Conservation (phyloP, 2,329 filamentous ascomycete genomes). For the Aspergillus japonicus region DNA sequence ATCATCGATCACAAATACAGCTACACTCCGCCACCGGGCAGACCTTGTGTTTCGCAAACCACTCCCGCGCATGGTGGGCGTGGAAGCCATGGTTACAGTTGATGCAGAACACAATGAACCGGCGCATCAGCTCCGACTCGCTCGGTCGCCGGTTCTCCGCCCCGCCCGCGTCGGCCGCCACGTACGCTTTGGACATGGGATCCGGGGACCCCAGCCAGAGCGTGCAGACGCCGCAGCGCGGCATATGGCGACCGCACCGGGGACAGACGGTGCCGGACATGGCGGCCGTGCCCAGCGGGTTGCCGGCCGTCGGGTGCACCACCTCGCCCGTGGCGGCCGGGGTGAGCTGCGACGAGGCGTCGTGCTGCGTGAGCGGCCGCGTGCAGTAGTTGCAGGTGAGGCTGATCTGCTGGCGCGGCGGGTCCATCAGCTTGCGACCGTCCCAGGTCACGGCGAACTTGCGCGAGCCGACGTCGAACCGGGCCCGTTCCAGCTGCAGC, state of each 20-base stretch:
- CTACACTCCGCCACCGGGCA: slow-evolving; percentile 43
- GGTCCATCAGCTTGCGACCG: slow-evolving; percentile 49
- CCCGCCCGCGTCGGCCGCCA: slow-evolving; percentile 34
- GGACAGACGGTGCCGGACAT: slow-evolving; percentile 58
- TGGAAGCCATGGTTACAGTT: slow-evolving; percentile 65
- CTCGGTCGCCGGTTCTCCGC: slow-evolving; percentile 25
- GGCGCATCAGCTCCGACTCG: slow-evolving; percentile 50
- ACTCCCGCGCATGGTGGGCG: slow-evolving; percentile 61
- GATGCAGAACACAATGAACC: slow-evolving; percentile 61
- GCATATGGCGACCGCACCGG: slow-evolving; percentile 62
- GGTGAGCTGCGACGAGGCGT: slow-evolving; percentile 33
- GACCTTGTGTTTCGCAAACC: slow-evolving; percentile 51
- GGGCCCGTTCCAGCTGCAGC: slow-evolving; percentile 58
- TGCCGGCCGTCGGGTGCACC: slow-evolving; percentile 35
- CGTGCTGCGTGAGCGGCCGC: slow-evolving; percentile 52
- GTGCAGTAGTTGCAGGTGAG: slow-evolving; percentile 63
- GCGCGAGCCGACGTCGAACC: slow-evolving; percentile 60
- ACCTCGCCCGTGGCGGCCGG: slow-evolving; percentile 30
- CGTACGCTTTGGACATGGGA: slow-evolving; percentile 45
- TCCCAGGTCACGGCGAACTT: slow-evolving; percentile 52
- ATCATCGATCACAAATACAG: slow-evolving; percentile 42
- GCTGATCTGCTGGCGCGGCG: slow-evolving; percentile 54
- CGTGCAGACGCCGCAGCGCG: slow-evolving; percentile 62
- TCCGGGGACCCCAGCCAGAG: slow-evolving; percentile 61
- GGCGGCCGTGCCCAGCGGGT: slow-evolving; percentile 35